Evolutionary conservation across 2,329 filamentous ascomycete species (phyloP).

Genomic region (Cylindrodendrum hubeiense): DNA sequence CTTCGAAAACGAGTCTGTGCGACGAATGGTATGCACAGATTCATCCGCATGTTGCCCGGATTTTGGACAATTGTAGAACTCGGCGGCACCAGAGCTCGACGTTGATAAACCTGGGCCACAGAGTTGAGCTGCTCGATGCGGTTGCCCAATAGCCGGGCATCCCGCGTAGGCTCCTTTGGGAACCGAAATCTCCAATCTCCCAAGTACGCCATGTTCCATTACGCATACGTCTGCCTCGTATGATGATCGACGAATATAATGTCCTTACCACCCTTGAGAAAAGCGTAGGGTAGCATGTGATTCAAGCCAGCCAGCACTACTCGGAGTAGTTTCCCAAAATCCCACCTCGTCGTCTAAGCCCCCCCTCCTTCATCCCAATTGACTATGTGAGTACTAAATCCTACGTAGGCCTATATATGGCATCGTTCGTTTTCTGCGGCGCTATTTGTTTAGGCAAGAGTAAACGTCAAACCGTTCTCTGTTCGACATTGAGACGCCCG

Average conservation of each 20-base stretch:
- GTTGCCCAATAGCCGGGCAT: not conserved
- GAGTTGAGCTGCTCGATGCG: not conserved
- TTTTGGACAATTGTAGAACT: not conserved
- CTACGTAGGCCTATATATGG: not conserved
- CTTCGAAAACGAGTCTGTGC: not conserved
- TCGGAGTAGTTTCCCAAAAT: not conserved
- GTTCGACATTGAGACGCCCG: constrained; percentile 16
- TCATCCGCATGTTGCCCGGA: not conserved
- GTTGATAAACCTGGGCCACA: not conserved
- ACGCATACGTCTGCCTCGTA: not conserved
- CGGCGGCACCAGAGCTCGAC: not conserved
- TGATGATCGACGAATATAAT: not conserved
- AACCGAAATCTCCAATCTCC: not conserved
- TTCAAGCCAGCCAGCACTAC: not conserved
- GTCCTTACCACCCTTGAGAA: not conserved
- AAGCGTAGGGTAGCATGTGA: not conserved
- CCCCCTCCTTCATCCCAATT: not conserved
- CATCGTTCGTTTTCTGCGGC: constrained; percentile 10
- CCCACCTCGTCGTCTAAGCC: not conserved
- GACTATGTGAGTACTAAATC: not conserved
- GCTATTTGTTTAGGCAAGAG: constrained; percentile 10
- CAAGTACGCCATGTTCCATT: not conserved
- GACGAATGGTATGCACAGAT: not conserved
- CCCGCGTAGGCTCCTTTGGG: no score
- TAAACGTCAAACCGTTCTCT: constrained; percentile 13